These are phyloP conservation scores for Isabelozyma heimii DNA, from an alignment of 805 yeast species.

Conservation along the genomic window DNA sequence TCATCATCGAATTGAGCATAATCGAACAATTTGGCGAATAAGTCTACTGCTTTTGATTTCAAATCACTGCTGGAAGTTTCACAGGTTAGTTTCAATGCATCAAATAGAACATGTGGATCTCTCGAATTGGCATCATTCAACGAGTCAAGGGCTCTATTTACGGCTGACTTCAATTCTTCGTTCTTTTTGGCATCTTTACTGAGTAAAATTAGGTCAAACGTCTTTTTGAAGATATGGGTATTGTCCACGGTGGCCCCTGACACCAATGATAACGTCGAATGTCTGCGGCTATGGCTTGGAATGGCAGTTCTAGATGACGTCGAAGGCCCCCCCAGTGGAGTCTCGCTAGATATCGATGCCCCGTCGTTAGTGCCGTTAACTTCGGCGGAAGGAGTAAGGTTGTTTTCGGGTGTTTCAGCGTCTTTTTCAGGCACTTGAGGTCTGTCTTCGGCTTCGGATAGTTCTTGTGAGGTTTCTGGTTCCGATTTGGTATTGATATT, in stretches of 20 bases:
- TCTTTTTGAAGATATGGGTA: constrained; percentile 41
- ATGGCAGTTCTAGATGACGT: constrained; percentile 1
- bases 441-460: not conserved
- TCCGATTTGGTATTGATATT: not conserved
- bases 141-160: constrained; percentile 41
- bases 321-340: constrained; percentile 2
- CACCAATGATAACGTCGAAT: constrained; percentile 13
- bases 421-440: constrained; percentile 1
- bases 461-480: not conserved
- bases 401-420: not conserved
- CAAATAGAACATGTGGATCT: constrained; percentile 59
- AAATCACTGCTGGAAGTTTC: constrained; percentile 64
- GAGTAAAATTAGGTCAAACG: constrained; percentile 54
- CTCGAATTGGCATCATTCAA: constrained; percentile 40
- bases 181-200: constrained; percentile 63
- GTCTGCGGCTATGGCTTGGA: constrained; percentile 10
- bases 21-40: constrained; percentile 85
- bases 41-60: constrained; percentile 74
- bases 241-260: constrained; percentile 20
- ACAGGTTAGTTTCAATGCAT: constrained; percentile 73
- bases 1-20: constrained; percentile 71
- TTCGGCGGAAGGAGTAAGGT: not conserved
- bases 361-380: not conserved
- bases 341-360: not conserved
- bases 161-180: constrained; percentile 33